A percentile compares a stretch with the other conserved stretches of the same genome.
Evolutionary conservation across 2,329 filamentous ascomycete genomes (phyloP).

Genomic region (Apiospora aurea): DNA sequence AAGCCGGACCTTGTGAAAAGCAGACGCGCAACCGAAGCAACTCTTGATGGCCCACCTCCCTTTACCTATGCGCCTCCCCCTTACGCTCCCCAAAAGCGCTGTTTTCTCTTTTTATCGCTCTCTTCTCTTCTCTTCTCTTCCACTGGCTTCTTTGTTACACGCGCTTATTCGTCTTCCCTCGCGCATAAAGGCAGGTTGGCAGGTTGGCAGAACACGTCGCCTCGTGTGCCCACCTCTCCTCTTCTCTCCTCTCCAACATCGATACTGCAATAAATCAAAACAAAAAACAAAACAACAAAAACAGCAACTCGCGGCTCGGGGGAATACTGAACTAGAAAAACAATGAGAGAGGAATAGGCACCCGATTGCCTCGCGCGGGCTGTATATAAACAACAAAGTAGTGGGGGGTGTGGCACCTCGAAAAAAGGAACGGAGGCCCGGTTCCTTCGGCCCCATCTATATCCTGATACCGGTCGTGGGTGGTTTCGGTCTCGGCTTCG

Average conservation of each 20-base stretch:
- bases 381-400: constrained; percentile 11
- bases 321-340: constrained; percentile 19
- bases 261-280: constrained; percentile 22
- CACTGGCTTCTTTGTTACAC: background rate
- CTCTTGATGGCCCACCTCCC: background rate
- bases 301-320: constrained; percentile 12
- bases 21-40: background rate
- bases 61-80: no score
- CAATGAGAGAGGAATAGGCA: background rate
- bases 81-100: background rate
- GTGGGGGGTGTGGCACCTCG: background rate
- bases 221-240: background rate
- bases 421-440: background rate
- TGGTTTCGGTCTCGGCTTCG: background rate
- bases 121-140: background rate
- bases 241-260: background rate
- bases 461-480: background rate
- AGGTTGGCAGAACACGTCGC: background rate
- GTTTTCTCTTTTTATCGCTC: background rate
- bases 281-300: constrained; percentile 28
- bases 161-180: background rate
- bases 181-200: background rate
- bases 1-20: background rate
- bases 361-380: constrained; percentile 2
- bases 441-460: background rate